Evolutionary conservation across 352 stramenopile genomes (phyloP).

Genomic region (Phytophthora chlamydospora): DNA sequence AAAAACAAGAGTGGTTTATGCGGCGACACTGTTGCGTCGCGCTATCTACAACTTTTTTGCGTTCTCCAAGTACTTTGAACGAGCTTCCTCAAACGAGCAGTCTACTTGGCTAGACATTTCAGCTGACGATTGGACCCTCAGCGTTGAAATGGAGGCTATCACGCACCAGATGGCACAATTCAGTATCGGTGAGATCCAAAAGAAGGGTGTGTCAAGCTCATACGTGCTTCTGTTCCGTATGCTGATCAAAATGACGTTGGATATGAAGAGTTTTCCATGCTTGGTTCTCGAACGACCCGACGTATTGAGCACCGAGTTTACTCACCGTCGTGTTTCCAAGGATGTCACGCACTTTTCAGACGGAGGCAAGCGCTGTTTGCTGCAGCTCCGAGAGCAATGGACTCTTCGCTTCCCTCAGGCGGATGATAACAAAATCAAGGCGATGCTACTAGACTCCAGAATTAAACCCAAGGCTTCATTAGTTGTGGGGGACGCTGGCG

Average conservation of each 20-base stretch:
- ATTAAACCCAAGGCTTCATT: slow-evolving; percentile 15
- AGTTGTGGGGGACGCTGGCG: slow-evolving; percentile 3
- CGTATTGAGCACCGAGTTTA: background rate
- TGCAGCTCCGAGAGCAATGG: slow-evolving; percentile 1
- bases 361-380: background rate
- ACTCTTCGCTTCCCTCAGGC: slow-evolving; percentile 2
- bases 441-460: slow-evolving; percentile 2
- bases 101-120: background rate
- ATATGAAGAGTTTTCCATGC: background rate
- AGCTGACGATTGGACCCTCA: background rate
- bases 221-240: slow-evolving; percentile 13
- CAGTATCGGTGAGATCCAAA: slow-evolving; percentile 16
- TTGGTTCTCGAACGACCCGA: slow-evolving; percentile 5
- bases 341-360: background rate
- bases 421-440: slow-evolving; percentile 16
- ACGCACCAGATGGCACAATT: slow-evolving; percentile 19
- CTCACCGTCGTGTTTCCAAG: background rate
- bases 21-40: slow-evolving; percentile 2
- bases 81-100: background rate
- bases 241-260: slow-evolving; percentile 4
- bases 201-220: slow-evolving; percentile 9
- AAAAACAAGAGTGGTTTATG: slow-evolving; percentile 13
- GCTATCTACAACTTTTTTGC: slow-evolving; percentile 11
- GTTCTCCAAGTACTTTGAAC: slow-evolving; percentile 8
- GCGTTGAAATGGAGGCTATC: slow-evolving; percentile 14